Conservation (phyloP, 495 filamentous ascomycete genomes). For the Xylaria intraflava region DNA sequence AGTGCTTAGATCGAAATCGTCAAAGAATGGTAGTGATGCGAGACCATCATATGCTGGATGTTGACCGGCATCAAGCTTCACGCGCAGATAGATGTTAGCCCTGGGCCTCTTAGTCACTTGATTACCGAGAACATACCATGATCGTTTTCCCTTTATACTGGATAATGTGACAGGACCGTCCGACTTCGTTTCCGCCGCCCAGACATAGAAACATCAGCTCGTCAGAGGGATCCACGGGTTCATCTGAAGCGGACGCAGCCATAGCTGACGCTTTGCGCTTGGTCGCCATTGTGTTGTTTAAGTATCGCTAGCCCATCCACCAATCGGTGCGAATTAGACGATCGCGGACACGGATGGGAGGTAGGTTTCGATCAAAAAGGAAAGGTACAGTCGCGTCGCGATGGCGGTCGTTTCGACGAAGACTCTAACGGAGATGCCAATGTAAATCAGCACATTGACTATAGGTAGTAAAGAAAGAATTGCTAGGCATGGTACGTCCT, state of each 20-base stretch:
- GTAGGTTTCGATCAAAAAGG: neutral
- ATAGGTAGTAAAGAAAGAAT: neutral
- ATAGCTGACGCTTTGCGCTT: conserved; percentile 69
- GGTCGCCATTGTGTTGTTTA: conserved; percentile 51
- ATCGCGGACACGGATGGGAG: neutral
- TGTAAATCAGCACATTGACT: neutral
- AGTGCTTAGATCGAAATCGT: conserved; percentile 95
- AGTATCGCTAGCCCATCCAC: conserved; percentile 5
- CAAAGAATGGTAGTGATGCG: conserved; percentile 90
- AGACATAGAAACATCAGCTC: conserved; percentile 89
- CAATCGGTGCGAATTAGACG: neutral
- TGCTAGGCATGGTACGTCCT: neutral
- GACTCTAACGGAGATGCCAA: neutral
- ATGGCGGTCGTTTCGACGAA: neutral
- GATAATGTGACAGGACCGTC: conserved; percentile 92
- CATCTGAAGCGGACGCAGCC: conserved; percentile 52
- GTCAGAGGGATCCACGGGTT: conserved; percentile 71
- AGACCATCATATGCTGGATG: conserved; percentile 97
- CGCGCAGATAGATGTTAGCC: conserved; percentile 6
- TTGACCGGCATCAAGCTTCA: conserved; percentile 88
- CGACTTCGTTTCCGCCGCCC: conserved; percentile 94
- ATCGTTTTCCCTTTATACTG: conserved; percentile 99
- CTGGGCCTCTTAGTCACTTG: neutral
- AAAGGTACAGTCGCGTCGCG: neutral
- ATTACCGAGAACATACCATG: conserved; percentile 59